Base-by-base conservation (phyloP, 371 early-diverging fungal species). In the Batkoa obscura region DNA sequence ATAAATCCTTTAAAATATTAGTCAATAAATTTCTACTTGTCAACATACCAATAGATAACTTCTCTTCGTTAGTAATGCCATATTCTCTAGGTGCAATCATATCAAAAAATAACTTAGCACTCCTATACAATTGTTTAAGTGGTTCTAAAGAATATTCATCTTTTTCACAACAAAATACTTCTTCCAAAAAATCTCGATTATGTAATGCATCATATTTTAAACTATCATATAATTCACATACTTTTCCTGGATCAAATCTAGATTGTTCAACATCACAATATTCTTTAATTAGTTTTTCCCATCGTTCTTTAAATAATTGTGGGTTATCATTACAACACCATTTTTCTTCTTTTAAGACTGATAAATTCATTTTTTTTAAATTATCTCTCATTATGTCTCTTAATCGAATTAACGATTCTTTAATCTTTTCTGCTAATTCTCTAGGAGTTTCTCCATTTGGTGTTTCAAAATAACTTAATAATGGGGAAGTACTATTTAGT, bases 181-280 rank as follows among this genome's bases (percentile, higher is more conserved):
- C 71, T 60, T 89, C 83, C 50, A 90, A 64, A 59, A 94, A 92
- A 2, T 73, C 69, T 30, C 91, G 76, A 63, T 94, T 93, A 62
- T 96, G 97, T 50, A 96, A 66, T 2, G 93, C 84, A 62, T 96
- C 97, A 60, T 90, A 94, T 60, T 94, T 96, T 23, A 94, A 69
- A 43, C 90, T 86, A 67, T 96, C 97, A 59, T 93, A 94, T 1
- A 96, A 67, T 58, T 90, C 92, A 15, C 88, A 86, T 36, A 90
- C 80, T 70, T 91, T 91, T 50, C 88, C 82, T 0, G 94, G 90
- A 61, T 90, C 86, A 51, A 78, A 69, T 58, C 76, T 66, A 31
- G 62, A 55, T 39, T 60, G 66, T 31, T 74, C 74, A 0, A 75
- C 77, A 58, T 84, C 81, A 53, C 84, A 83, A 64, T 93, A 90